These are phyloP conservation scores for Leucosporidium scottii DNA, from an alignment of 768 basidiomycete species.

Conservation along the genomic window DNA sequence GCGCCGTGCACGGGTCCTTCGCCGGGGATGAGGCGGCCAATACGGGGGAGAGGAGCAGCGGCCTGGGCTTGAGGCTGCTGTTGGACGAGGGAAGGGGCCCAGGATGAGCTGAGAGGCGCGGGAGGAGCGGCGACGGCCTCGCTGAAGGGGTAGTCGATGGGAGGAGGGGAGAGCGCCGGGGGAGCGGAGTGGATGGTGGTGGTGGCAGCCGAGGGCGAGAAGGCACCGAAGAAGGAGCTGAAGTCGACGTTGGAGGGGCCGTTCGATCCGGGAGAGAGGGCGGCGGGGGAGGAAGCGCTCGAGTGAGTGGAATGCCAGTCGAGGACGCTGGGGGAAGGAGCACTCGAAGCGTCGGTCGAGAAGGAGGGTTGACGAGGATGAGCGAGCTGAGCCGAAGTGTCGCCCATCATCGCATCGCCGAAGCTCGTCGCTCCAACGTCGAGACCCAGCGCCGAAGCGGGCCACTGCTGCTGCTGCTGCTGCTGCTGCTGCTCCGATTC, in stretches of 20 bases:
- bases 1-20: constrained; percentile 50
- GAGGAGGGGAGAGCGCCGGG: constrained; percentile 4
- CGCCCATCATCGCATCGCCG: not conserved
- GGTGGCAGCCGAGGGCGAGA: not conserved
- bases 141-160: not conserved
- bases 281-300: too few species aligned
- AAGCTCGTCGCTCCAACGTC: not conserved
- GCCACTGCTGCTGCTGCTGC: not conserved
- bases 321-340: too few species aligned
- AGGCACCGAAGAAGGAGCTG: constrained; percentile 16
- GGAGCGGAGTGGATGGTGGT: too few species aligned
- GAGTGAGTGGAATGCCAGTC: not conserved
- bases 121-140: not conserved
- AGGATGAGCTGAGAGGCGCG: not conserved
- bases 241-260: constrained; percentile 15
- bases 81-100: constrained; percentile 10
- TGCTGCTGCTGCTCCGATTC: not conserved
- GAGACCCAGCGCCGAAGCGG: constrained; percentile 11
- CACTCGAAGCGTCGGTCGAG: too few species aligned
- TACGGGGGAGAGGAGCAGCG: constrained; percentile 17
- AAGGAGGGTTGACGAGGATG: too few species aligned
- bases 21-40: constrained; percentile 48
- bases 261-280: constrained; percentile 21
- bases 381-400: not conserved
- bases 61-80: constrained; percentile 8